Conservation (phyloP, 306 rosid species). For the Canavalia gladiata region DNA sequence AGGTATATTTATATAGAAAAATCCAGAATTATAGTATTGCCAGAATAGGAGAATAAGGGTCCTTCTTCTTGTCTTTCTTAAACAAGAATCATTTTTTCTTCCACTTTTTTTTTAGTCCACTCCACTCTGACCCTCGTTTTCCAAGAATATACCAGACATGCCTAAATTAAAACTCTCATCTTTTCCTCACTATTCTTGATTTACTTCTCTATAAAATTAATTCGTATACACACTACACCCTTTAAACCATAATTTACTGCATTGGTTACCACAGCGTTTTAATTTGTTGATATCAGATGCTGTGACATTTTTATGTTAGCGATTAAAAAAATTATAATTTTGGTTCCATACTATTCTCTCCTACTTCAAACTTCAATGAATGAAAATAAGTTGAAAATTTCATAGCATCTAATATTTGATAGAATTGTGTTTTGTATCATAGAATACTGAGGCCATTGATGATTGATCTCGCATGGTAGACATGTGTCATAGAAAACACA, state of each 20-base stretch:
- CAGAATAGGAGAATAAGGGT: constrained; percentile 61
- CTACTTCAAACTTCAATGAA: too few relatives aligned
- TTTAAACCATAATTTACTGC: background rate
- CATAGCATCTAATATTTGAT: too few relatives aligned
- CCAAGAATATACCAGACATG: background rate
- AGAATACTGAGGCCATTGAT: too few relatives aligned
- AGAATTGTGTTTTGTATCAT: too few relatives aligned
- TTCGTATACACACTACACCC: background rate
- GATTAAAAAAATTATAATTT: too few relatives aligned
- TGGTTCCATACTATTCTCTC: too few relatives aligned
- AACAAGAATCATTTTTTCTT: constrained; percentile 64
- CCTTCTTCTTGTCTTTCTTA: constrained; percentile 86
- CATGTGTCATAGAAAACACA: too few relatives aligned
- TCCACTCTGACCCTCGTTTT: constrained; percentile 25
- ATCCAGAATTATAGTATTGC: constrained; percentile 61
- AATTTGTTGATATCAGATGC: background rate
- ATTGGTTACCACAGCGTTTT: background rate
- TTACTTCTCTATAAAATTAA: background rate
- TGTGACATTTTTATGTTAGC: background rate
- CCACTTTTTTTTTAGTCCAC: constrained; percentile 35
- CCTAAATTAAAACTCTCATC: background rate
- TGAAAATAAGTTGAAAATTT: too few relatives aligned
- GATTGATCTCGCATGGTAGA: too few relatives aligned
- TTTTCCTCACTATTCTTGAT: background rate
- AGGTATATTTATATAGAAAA: constrained; percentile 50